Base-by-base conservation (phyloP, 179 eudicot species). In the Corrigiola litoralis region DNA sequence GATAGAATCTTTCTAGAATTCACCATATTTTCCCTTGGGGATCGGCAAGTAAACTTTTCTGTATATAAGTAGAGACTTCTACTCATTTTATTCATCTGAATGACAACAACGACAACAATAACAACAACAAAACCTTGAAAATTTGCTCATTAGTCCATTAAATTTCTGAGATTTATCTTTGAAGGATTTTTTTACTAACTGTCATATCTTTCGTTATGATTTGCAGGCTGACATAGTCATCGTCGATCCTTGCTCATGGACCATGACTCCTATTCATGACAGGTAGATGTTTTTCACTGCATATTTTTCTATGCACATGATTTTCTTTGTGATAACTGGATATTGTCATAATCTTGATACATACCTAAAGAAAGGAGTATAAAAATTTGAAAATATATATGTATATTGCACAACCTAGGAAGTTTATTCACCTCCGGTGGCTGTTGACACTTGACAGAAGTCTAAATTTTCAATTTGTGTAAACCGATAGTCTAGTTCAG, bases 211-310 rank as follows among this genome's bases (percentile, higher is more conserved):
- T 42, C 27, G 11, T 23, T 18, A 16, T 72, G 28, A 31, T 63
- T 58, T 70, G 63, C 70, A 92, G 98, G 98, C 98, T 71, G 98
- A 92, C 65, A 59, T 89, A 67, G 63, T 92, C 48, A 60, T 87
- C 42, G 70, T 92, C 42, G 80, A 89, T 82, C 89, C 98, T 76
- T 80, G 68, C 71, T 82, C 88, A 13, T 92, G 98, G 98, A 76
- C 96, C 41, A 92, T 92, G 98, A 68, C 79, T 61, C 96, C 98
- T 33, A 44, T 89, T 62, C 89, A 87, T 73, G 98, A 92, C 77
- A 75, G 92, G 98, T 87, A 85, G 38, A 58, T 6, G 29, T 42
- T 40, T 57, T 13, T 49, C 20, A 14, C 18, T 24, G 11, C 12
- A n/a, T n/a, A 6, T 34, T 25, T 40, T 23, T 16, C 20, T 41